Base-by-base conservation (phyloP, 2,329 filamentous ascomycete genomes). In the Ceratocystis cubensis region DNA sequence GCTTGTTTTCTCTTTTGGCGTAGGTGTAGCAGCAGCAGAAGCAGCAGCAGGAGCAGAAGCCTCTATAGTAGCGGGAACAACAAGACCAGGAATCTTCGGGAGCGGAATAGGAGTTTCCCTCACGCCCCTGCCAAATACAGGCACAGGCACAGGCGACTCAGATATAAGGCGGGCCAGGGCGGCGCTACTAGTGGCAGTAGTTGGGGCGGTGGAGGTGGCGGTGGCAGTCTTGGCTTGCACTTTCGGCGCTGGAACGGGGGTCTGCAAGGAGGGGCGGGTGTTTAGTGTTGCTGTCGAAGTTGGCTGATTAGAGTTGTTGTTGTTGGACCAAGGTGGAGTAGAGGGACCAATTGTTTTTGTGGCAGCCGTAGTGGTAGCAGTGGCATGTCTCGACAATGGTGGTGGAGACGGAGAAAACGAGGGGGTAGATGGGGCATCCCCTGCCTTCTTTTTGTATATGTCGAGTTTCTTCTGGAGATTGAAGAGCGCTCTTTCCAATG, bases 221-320 rank as follows among this genome's bases (percentile, higher is more conserved):
- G 48, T 53, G 48, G 20, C 48, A 28, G 48, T 25, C 17, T 53
- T 53, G 13, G 46, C 41, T 45, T 7, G 44, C 22, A 63, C 46
- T 50, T 17, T 50, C 7, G 61, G 61, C 20, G 20, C 61, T 33
- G 61, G 61, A 7, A 63, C 46, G 61, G 61, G 61, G 5, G 45
- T 63, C 45, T 63, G 25, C 41, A 33, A 48, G 46, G 61, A 48
- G 28, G 25, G 61, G 20, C 61, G 17, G 45, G 22, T 46, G 41
- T 46, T 50, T 63, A 63, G 25, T 63, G 45, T 8, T 45, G 44
- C 61, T 63, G 61, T 63, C 44, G 61, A 63, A 30, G 37, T 17
- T 48, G 25, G 41, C 46, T 63, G 37, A 48, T 63, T 63, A 63
- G 61, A 63, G 25, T 28, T 48, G 61, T 6, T 46, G 61, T 13